Conservation (phyloP, 352 stramenopile genomes). For the Phytopythium chamaehyphon region DNA sequence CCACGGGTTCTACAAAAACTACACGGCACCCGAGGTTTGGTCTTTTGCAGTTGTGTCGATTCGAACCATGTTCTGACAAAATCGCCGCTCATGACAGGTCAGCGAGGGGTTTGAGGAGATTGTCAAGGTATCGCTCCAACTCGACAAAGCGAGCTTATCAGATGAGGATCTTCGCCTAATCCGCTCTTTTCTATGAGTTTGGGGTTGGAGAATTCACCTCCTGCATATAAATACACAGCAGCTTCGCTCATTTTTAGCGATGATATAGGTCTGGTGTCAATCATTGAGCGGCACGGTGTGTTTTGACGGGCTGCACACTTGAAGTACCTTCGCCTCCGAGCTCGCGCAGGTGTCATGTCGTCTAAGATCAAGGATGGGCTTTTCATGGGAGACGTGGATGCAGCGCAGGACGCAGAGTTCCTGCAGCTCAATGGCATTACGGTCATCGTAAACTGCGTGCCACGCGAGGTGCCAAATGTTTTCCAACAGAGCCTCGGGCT, state of each 20-base stretch:
- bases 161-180: conserved; percentile 35
- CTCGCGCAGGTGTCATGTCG: conserved; percentile 59
- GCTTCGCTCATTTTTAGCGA: not conserved
- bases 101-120: conserved; percentile 73
- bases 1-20: conserved; percentile 86
- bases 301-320: too few species aligned
- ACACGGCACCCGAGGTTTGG: conserved; percentile 40
- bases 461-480: conserved; percentile 87
- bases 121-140: conserved; percentile 60
- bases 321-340: not conserved
- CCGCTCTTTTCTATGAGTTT: conserved; percentile 33
- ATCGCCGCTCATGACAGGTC: conserved; percentile 21
- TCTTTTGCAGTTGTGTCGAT: not conserved
- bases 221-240: conserved; percentile 7
- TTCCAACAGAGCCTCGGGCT: conserved; percentile 87
- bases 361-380: conserved; percentile 93
- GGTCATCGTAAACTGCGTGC: conserved; percentile 91
- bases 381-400: conserved; percentile 92
- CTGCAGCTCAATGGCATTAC: conserved; percentile 92
- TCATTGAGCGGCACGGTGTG: too few species aligned
- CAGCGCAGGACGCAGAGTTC: conserved; percentile 91
- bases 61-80: not conserved
- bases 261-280: not conserved
- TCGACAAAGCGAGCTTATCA: conserved; percentile 32
- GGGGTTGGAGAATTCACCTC: not conserved